A percentile compares a stretch with the other conserved stretches of the same genome.
These are phyloP conservation scores for Starmerella roubikii DNA, from an alignment of 805 yeast species.

Conservation along the genomic window DNA sequence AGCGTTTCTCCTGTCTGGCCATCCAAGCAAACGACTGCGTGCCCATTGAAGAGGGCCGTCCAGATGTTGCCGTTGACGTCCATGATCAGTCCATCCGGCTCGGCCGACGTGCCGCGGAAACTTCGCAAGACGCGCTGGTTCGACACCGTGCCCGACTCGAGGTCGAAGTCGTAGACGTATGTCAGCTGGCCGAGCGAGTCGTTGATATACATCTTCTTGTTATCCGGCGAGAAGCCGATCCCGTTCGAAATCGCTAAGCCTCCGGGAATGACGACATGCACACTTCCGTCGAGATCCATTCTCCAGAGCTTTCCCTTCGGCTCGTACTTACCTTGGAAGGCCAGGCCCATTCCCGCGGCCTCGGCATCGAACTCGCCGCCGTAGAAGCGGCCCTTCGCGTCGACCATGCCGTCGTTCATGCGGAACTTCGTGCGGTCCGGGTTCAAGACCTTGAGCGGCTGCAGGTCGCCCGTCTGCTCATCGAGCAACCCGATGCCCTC, in stretches of 20 bases:
- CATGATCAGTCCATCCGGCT: slow-evolving; percentile 22
- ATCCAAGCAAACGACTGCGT: slow-evolving; percentile 19
- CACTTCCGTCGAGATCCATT: slow-evolving; percentile 26
- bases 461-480: slow-evolving; percentile 26
- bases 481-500: slow-evolving; percentile 27
- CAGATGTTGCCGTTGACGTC: slow-evolving; percentile 23
- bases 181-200: slow-evolving; percentile 38
- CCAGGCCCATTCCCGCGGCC: slow-evolving; percentile 22
- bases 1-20: slow-evolving; percentile 22
- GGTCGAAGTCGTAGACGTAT: slow-evolving; percentile 35
- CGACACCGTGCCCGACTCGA: slow-evolving; percentile 25
- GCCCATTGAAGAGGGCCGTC: slow-evolving; percentile 22
- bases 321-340: slow-evolving; percentile 17
- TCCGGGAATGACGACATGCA: slow-evolving; percentile 20
- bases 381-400: slow-evolving; percentile 62
- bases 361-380: slow-evolving; percentile 30
- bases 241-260: slow-evolving; percentile 42
- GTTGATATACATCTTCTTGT: slow-evolving; percentile 36
- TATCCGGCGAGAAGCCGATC: slow-evolving; percentile 37
- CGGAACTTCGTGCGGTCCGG: slow-evolving; percentile 27
- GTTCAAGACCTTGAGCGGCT: slow-evolving; percentile 24
- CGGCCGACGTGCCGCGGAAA: slow-evolving; percentile 18
- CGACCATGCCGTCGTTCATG: slow-evolving; percentile 74
- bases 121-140: slow-evolving; percentile 23
- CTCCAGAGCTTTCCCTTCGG: slow-evolving; percentile 28